Evolutionary conservation across 2,329 filamentous ascomycete genomes (phyloP), one percentile per base, ranked within the genome.

Genomic region (Zymoseptoria crescenta): DNA sequence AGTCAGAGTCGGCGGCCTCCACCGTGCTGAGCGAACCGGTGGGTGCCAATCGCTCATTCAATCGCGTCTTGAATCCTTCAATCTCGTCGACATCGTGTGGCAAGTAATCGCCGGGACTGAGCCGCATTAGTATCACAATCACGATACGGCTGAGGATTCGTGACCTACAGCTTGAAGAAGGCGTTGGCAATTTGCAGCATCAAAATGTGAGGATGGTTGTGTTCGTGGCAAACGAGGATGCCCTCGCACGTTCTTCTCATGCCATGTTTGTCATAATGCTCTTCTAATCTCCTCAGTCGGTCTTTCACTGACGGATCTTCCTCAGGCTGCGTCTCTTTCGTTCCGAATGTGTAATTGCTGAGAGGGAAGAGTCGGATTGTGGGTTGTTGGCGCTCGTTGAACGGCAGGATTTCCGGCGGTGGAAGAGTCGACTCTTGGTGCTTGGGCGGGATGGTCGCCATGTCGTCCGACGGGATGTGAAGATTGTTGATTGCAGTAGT

Each of bases 101-200:
- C 51, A 99, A 84, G 74, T 97, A 99, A 76, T 97, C 94, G 60
- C 94, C 94, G 0, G 94, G 94, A 54, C 84, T 86, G 52, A 51
- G n/a, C 20, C n/a, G 19, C 27, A 19, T 58, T 8, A 58, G 29
- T 8, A 10, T 52, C 13, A 28, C 13, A 3, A 30, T 9, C 27
- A 20, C n/a, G 28, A 28, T 21, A 30, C 5, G 13, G 29, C 21
- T 16, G 7, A 29, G 52, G 8, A n/a, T 24, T 24, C 24, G 19
- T 8, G 49, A 71, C 79, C 16, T 76, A 86, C 74, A 99, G 83
- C 79, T 99, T 99, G 81, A 99, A 99, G 79, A 99, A 99, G 24
- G 94, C 93, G 75, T 99, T 99, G 56, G 94, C 94, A 70, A 99
- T 99, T 81, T 99, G 94, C 64, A 99, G 83, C 94, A 99, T 97